Conservation (phyloP, 768 basidiomycete species). For the Leccinum arenicola region DNA sequence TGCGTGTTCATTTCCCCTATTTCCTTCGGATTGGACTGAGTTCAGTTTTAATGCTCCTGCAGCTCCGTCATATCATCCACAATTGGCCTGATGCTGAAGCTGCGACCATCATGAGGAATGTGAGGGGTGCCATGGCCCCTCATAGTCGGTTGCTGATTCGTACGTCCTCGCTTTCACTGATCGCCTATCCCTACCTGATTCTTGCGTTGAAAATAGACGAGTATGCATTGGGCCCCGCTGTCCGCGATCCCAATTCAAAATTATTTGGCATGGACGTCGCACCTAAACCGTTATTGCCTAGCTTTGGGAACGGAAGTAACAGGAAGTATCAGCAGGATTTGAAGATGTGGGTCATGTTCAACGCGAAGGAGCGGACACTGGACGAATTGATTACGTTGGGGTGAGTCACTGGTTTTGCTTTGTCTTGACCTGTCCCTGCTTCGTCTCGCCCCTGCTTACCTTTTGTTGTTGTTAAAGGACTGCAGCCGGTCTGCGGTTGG, state of each 20-base stretch:
- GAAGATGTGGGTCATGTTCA: conserved; percentile 43
- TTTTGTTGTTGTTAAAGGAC: conserved; percentile 6
- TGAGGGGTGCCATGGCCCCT: conserved; percentile 28
- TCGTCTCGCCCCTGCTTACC: neutral
- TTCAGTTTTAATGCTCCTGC: neutral
- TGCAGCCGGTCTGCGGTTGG: conserved; percentile 18
- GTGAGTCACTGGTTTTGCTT: conserved; percentile 2
- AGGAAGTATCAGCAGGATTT: conserved; percentile 44
- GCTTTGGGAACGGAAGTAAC: conserved; percentile 42
- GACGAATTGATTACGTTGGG: conserved; percentile 39
- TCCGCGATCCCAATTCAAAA: conserved; percentile 4
- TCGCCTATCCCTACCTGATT: neutral
- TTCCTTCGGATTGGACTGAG: neutral
- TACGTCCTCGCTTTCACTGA: conserved; percentile 12
- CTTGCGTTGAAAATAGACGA: conserved; percentile 15
- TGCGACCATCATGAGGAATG: conserved; percentile 29
- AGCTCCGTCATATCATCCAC: conserved; percentile 31
- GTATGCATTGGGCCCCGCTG: conserved; percentile 14
- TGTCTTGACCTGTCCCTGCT: neutral
- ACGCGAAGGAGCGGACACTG: conserved; percentile 43
- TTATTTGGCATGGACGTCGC: conserved; percentile 27
- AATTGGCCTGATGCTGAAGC: conserved; percentile 37
- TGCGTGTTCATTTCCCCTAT: neutral
- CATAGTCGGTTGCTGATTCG: conserved; percentile 33
- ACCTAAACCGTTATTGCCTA: conserved; percentile 46